Evolutionary conservation across 768 basidiomycete genomes (phyloP).

Genomic region (Mycena amicta): DNA sequence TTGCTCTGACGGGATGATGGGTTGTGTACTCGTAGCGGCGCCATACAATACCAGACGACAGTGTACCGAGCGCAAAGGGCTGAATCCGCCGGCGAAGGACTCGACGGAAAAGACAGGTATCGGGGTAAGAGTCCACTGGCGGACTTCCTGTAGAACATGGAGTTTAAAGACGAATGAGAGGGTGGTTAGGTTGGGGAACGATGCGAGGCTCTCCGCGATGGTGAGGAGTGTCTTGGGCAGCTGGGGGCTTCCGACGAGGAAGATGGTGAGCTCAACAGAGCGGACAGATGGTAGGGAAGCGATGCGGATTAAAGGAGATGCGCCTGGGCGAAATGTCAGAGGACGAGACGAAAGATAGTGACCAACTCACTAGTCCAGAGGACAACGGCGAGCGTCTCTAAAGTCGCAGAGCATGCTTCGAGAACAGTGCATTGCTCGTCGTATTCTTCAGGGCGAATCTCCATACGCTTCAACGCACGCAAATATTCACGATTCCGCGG

Average conservation of each 20-base stretch:
- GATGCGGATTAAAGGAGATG: background rate
- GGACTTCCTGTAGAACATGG: background rate
- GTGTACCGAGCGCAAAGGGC: background rate
- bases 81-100: background rate
- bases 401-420: background rate
- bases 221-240: background rate
- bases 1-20: background rate
- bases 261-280: constrained; percentile 3
- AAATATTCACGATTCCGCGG: background rate
- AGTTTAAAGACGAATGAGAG: background rate
- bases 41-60: background rate
- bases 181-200: background rate
- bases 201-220: background rate
- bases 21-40: background rate
- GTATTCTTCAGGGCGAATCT: background rate
- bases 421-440: background rate
- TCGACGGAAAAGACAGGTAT: background rate
- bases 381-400: background rate
- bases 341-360: background rate
- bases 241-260: background rate
- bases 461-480: background rate
- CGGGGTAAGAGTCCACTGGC: background rate
- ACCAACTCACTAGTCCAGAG: background rate
- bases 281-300: background rate
- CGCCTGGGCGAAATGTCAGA: background rate